Evolutionary conservation across 768 basidiomycete genomes (phyloP).

Genomic region (Calocera viscosa): DNA sequence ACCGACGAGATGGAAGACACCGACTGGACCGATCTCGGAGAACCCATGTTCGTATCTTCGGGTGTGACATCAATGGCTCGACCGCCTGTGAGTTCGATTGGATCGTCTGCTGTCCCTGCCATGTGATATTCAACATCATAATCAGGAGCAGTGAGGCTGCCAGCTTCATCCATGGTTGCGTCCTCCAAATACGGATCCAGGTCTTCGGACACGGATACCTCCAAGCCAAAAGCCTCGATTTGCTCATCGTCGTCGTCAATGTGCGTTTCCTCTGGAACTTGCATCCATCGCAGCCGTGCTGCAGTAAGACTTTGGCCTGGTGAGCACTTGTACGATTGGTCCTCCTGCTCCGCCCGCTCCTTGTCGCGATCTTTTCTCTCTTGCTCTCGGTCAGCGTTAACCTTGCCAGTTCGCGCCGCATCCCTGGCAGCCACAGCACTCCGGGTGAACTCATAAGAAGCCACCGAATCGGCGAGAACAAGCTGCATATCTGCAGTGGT

Average conservation of each 20-base stretch:
- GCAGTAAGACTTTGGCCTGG: neutral
- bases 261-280: neutral
- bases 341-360: neutral
- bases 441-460: neutral
- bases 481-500: neutral
- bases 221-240: neutral
- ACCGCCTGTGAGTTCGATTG: neutral
- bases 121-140: neutral
- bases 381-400: neutral
- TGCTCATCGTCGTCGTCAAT: neutral
- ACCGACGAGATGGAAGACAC: neutral
- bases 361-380: neutral
- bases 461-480: neutral
- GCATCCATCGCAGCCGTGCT: neutral
- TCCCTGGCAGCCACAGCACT: slow-evolving; percentile 4
- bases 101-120: neutral
- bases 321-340: neutral
- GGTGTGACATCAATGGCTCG: neutral
- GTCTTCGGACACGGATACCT: neutral
- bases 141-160: neutral
- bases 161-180: neutral
- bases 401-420: neutral
- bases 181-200: neutral
- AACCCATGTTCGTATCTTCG: neutral
- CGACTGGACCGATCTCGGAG: neutral